phyloP scores from a whole-genome alignment of 202 grass and related monocot species.

The Brachypodium distachyon region DNA sequence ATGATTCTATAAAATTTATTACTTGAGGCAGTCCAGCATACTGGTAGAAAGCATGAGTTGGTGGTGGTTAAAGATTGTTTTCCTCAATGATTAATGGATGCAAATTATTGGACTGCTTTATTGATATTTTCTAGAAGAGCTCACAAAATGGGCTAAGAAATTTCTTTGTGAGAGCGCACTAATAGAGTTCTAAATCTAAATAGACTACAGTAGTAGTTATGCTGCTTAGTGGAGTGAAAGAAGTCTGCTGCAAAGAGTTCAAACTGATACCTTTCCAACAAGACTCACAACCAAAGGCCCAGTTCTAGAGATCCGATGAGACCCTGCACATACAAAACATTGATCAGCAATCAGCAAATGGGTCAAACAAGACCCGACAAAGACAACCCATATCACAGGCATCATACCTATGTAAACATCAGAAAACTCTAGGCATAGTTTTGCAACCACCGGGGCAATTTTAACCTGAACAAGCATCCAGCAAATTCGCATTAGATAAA shows the following conservation, averaged over 20 bases:
- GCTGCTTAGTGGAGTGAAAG: neutral
- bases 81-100: neutral
- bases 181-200: neutral
- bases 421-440: conserved; percentile 75
- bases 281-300: conserved; percentile 64
- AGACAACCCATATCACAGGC: neutral
- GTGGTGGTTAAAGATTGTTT: neutral
- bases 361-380: neutral
- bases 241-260: conserved; percentile 1
- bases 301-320: conserved; percentile 53
- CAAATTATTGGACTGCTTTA: neutral
- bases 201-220: neutral
- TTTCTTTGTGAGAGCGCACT: neutral
- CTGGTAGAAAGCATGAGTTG: neutral
- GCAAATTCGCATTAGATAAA: conserved; percentile 6
- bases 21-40: neutral
- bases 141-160: neutral
- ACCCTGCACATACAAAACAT: conserved; percentile 44
- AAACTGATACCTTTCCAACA: conserved; percentile 62
- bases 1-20: neutral
- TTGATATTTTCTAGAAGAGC: neutral
- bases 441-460: conserved; percentile 59
- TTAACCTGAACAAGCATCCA: conserved; percentile 59
- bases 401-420: conserved; percentile 89
- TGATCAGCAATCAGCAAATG: neutral